A percentile compares a stretch with the other conserved stretches of the same genome.
phyloP scores from a whole-genome alignment of 2,329 filamentous ascomycete species.

The Aspergillus sclerotialis region DNA sequence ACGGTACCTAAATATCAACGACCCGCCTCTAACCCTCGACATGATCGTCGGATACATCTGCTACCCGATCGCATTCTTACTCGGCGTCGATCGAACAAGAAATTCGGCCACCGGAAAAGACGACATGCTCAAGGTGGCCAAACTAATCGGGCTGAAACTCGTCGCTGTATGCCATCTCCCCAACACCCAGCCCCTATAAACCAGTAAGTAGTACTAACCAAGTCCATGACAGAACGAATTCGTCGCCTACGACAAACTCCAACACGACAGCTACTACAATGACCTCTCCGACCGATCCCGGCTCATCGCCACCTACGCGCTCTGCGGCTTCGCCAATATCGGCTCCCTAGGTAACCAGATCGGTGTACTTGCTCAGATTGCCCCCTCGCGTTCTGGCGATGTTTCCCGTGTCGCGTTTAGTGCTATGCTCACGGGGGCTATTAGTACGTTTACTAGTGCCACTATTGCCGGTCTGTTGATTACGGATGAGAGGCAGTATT shows the following conservation, averaged over 20 bases:
- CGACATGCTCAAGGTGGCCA: constrained; percentile 65
- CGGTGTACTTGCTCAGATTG: constrained; percentile 75
- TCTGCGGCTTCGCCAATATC: constrained; percentile 79
- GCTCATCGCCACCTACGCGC: constrained; percentile 78
- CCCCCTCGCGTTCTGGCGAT: constrained; percentile 65
- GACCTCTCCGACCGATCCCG: constrained; percentile 61
- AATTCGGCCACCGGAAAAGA: no score
- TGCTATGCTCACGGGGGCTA: constrained; percentile 68
- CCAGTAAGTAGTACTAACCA: no score
- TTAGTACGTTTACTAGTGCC: constrained; percentile 73
- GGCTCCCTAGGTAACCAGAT: constrained; percentile 85
- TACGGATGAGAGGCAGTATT: constrained; percentile 40
- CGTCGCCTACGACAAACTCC: constrained; percentile 60
- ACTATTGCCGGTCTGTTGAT: constrained; percentile 71
- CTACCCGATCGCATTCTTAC: constrained; percentile 72
- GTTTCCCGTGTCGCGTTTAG: constrained; percentile 70
- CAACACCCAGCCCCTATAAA: constrained; percentile 2
- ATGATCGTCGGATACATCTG: constrained; percentile 70
- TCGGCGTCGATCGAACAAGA: constrained; percentile 62
- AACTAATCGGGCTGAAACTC: constrained; percentile 78
- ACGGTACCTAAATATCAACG: constrained; percentile 64
- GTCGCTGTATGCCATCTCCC: constrained; percentile 51
- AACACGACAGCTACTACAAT: constrained; percentile 46
- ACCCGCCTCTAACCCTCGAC: constrained; percentile 65
- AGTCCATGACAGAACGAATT: constrained; percentile 59